Percentiles rank a stretch among this genome's conserved stretches.
These are phyloP conservation scores for Sistotremastrum suecicum DNA, from an alignment of 768 basidiomycete species.

Conservation along the genomic window DNA sequence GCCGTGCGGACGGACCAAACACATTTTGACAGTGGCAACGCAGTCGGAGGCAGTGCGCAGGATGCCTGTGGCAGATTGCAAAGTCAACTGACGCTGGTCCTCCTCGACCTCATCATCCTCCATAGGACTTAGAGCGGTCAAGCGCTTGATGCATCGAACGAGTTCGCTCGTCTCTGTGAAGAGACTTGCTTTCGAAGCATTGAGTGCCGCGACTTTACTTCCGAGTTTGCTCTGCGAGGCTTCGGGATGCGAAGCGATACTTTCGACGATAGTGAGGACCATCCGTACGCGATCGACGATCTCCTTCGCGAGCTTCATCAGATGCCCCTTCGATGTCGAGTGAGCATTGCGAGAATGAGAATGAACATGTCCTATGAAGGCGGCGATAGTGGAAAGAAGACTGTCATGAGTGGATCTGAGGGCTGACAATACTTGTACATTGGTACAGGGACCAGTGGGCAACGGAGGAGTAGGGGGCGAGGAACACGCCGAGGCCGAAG, in stretches of 20 bases:
- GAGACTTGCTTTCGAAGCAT: constrained; percentile 60
- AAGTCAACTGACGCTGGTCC: constrained; percentile 59
- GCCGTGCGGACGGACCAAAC: constrained; percentile 48
- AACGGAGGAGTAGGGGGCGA: constrained; percentile 37
- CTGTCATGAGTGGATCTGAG: constrained; percentile 79
- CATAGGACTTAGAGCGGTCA: constrained; percentile 38
- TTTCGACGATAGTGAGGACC: constrained; percentile 82
- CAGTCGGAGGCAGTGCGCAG: constrained; percentile 83
- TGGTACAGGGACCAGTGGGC: constrained; percentile 58
- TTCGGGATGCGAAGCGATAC: constrained; percentile 65
- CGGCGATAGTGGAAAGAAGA: constrained; percentile 87
- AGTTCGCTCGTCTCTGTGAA: constrained; percentile 78
- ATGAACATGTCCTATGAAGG: constrained; percentile 95
- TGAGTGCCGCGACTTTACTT: constrained; percentile 51
- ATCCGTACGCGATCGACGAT: constrained; percentile 90
- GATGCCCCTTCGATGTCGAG: constrained; percentile 82
- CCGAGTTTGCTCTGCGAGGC: constrained; percentile 48
- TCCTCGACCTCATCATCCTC: constrained; percentile 52
- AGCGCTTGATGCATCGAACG: constrained; percentile 72
- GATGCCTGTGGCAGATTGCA: constrained; percentile 79
- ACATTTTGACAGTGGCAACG: constrained; percentile 72
- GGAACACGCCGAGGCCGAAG: constrained; percentile 47
- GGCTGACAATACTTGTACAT: constrained; percentile 57
- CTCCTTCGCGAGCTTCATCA: constrained; percentile 91
- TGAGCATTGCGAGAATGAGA: constrained; percentile 83